Evolutionary conservation across 306 rosid genomes (phyloP), one percentile per base, ranked within the genome.

Genomic region (Carpinus viminea): DNA sequence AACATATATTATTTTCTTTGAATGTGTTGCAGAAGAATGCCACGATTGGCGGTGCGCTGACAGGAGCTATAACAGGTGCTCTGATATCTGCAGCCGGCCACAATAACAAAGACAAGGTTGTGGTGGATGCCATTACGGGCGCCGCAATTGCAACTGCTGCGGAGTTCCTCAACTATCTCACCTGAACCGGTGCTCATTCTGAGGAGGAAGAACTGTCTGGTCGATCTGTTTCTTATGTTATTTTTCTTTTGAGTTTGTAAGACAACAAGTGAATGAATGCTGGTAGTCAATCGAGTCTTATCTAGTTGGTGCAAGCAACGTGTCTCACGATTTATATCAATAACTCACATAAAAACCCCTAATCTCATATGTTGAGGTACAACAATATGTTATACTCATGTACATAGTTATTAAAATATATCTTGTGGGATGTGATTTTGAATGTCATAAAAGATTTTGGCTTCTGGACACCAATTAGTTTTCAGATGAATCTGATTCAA

Each of bases 41-140:
- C 20, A 75, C 89, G 98, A 79, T 94, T 70, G 97, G 97, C 52
- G 98, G 98, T 75, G 93, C 87, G 75, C 34, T 92, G 74, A 89
- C 98, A 4, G 98, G 98, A 70, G 98, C 98, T 28, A 34, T 92
- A 72, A 88, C 98, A 4, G 98, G 98, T 72, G 98, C 98, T 28
- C 10, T 92, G 17, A 82, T 86, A 54, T 94, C 98, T 60, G 87
- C 88, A 45, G 89, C 72, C 26, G 80, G 51, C 88, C 79, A 59
- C 36, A 71, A 64, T 43, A 57, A 83, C 80, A 80, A 34, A 78
- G 97, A 94, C 76, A 91, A 78, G 70, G 11, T 94, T 68, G 80
- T 87, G 8, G 57, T 83, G 0, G 94, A 92, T 77, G 95, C 97
- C 81, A 89, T 94, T 64, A 87, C 98, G 0, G 97, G 98, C 46